phyloP scores from a whole-genome alignment of 2,329 filamentous ascomycete genomes.

The Emmonsia crescens region DNA sequence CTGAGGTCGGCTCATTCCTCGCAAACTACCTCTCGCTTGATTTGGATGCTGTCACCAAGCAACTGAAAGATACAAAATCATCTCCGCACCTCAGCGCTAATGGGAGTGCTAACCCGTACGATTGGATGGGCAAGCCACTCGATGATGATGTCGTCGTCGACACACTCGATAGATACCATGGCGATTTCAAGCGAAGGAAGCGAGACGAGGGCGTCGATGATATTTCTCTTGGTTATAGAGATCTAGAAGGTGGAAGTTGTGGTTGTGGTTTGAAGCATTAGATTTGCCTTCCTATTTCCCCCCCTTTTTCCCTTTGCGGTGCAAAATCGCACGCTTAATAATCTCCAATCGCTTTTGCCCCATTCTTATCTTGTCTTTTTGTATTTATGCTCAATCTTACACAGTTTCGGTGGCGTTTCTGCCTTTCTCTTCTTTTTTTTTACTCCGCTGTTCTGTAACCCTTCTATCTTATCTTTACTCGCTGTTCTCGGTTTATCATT shows the following conservation, averaged over 20 bases:
- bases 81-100: slow-evolving; percentile 5
- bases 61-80: slow-evolving; percentile 44
- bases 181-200: slow-evolving; percentile 29
- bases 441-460: background rate
- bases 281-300: background rate
- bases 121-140: slow-evolving; percentile 34
- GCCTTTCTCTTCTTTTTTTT: background rate
- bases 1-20: slow-evolving; percentile 76
- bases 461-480: background rate
- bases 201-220: slow-evolving; percentile 19
- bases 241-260: slow-evolving; percentile 15
- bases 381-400: background rate
- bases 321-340: background rate
- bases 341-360: background rate
- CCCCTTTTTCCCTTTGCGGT: background rate
- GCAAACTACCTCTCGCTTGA: slow-evolving; percentile 69
- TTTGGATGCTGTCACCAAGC: slow-evolving; percentile 63
- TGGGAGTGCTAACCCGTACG: slow-evolving; percentile 15
- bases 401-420: background rate
- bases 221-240: background rate
- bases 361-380: background rate
- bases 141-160: slow-evolving; percentile 29
- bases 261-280: slow-evolving; percentile 21
- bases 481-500: background rate
- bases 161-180: slow-evolving; percentile 34